Conservation (phyloP, 345 rosid species). For the Eutrema japonicum region DNA sequence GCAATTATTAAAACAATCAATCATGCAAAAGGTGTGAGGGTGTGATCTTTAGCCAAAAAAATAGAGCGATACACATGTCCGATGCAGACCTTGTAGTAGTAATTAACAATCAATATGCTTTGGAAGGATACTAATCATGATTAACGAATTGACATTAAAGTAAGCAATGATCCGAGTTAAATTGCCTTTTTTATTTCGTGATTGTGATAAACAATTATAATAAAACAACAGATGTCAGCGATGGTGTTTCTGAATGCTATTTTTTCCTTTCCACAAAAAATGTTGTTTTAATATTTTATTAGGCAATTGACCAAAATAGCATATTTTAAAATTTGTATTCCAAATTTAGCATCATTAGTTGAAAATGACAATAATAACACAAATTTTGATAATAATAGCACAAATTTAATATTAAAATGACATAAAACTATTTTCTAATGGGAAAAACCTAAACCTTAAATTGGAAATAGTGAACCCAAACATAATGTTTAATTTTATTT, state of each 20-base stretch:
- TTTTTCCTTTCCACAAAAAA: background rate
- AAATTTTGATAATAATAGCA: no score
- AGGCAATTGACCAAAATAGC: no score
- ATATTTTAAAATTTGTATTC: no score
- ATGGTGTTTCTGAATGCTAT: background rate
- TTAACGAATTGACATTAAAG: slow-evolving; percentile 8
- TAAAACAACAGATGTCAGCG: background rate
- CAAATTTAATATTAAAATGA: no score
- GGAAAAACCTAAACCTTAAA: no score
- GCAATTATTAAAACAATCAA: slow-evolving; percentile 22
- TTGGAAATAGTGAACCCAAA: no score
- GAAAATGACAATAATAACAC: no score
- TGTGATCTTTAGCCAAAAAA: slow-evolving; percentile 11
- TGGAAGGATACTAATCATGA: slow-evolving; percentile 25
- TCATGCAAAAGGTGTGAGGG: slow-evolving; percentile 33
- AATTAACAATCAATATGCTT: background rate
- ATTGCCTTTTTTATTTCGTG: background rate
- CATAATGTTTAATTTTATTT: no score
- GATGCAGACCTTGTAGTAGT: slow-evolving; percentile 26
- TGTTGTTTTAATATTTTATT: no score
- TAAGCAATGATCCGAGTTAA: background rate
- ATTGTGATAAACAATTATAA: background rate
- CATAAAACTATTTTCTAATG: no score
- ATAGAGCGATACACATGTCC: slow-evolving; percentile 7
- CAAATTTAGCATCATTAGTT: no score